Base-by-base conservation (phyloP, 129 eudicot genomes). In the Oenanthe sinensis region DNA sequence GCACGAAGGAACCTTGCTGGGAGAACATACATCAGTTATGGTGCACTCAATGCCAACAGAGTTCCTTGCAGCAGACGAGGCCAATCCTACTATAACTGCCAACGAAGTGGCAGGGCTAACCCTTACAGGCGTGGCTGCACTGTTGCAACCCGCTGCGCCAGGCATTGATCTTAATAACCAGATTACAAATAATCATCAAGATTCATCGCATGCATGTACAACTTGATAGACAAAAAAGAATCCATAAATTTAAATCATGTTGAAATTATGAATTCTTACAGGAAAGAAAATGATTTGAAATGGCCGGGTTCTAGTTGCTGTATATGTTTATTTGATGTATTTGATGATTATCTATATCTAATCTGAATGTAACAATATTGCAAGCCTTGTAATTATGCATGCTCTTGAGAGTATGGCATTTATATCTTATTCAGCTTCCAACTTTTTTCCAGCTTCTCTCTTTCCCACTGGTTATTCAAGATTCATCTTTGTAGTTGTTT, bases 41-140 rank as follows among this genome's bases (percentile, higher is more conserved):
- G 5, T 37, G 75, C 75, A 9, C 75, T 71, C 17, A 20, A 11
- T 17, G 47, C 46, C 28, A 71, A 71, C 75, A 20, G 3, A 17
- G 13, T 71, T 19, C 75, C 75, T 37, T 71, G 75, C 28, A 71
- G 47, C 75, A 40, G 5, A 20, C 48, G 75, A 37, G 75, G 75
- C 75, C 47, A n/a, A 8, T 71, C 75, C 26, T 71, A 71, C 75
- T 71, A 71, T 30, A 71, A 71, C 45, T 71, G 75, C 75, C 16
- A 9, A 20, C 48, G 19, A 3, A 40, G 15, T 71, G 28, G 49
- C 46, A 17, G 45, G 47, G 75, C 49, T n/a, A 71, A 71, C 47
- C 75, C 75, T 37, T 71, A 71, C 49, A 19, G 7, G 7, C 75
- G 75, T 71, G 75, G 75, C 11, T 71, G 75, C 75, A 71, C 75